A percentile compares a stretch with the other conserved stretches of the same genome.
phyloP scores from a whole-genome alignment of 495 filamentous ascomycete species.

The Trichoderma erinaceum region DNA sequence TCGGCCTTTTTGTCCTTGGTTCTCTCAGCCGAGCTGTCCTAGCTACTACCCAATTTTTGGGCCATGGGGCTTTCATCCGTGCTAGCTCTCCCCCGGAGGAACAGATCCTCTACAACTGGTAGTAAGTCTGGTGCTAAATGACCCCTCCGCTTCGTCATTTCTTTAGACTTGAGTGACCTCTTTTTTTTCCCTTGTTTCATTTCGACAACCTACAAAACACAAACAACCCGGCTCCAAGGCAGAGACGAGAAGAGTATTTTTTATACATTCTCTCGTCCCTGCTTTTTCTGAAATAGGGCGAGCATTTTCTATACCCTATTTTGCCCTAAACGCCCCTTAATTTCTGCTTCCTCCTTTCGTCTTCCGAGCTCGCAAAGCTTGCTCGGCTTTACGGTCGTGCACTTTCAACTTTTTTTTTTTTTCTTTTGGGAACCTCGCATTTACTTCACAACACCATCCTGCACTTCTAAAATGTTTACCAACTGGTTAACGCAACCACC shows the following conservation, averaged over 20 bases:
- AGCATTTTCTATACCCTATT: neutral
- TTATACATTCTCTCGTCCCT: neutral
- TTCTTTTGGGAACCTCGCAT: neutral
- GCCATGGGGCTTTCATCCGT: conserved; percentile 6
- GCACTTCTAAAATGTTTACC: conserved; percentile 4
- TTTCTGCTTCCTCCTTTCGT: too few species aligned
- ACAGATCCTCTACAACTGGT: neutral
- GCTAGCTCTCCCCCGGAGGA: conserved; percentile 5
- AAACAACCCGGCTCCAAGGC: neutral
- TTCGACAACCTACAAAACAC: neutral
- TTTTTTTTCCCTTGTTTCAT: neutral
- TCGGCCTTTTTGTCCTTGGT: neutral
- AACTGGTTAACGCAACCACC: conserved; percentile 15
- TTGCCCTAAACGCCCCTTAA: neutral
- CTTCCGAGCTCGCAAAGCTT: neutral
- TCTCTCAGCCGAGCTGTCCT: neutral
- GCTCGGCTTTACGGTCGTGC: neutral
- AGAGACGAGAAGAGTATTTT: neutral
- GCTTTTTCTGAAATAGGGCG: neutral
- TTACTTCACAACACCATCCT: too few species aligned
- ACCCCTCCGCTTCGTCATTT: neutral
- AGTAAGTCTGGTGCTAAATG: neutral
- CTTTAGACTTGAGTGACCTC: neutral
- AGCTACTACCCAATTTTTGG: neutral
- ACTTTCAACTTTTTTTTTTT: neutral